Evolutionary conservation across 2,329 filamentous ascomycete genomes (phyloP).

Genomic region (Aspergillus versicolor): DNA sequence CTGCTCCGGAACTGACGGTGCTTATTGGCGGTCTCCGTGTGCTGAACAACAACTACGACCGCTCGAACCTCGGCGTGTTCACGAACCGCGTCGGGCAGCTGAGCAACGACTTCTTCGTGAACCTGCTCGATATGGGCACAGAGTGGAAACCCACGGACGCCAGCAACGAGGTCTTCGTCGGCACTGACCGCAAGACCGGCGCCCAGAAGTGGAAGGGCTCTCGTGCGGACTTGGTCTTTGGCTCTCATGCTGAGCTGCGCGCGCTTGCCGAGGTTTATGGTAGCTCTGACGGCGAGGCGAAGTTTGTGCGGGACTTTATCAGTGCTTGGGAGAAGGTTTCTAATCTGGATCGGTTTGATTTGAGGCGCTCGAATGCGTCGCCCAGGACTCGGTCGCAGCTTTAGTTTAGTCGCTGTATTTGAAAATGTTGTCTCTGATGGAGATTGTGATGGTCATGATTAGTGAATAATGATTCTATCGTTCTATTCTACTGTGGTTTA

Average conservation of each 20-base stretch:
- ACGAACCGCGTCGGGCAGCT: constrained; percentile 67
- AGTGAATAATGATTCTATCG: no score
- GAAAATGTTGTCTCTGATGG: no score
- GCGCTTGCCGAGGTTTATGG: constrained; percentile 70
- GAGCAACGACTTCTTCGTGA: constrained; percentile 80
- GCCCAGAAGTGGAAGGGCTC: constrained; percentile 68
- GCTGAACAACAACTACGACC: constrained; percentile 70
- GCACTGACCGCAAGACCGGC: constrained; percentile 64
- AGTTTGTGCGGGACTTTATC: constrained; percentile 71
- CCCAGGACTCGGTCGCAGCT: no score
- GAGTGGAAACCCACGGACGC: constrained; percentile 59
- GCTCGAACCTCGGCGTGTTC: constrained; percentile 65
- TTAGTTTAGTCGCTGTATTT: no score
- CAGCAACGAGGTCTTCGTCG: constrained; percentile 61
- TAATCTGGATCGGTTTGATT: constrained; percentile 69
- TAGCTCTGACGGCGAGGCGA: constrained; percentile 57
- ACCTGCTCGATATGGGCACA: constrained; percentile 67
- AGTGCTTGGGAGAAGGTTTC: constrained; percentile 72
- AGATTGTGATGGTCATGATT: no score
- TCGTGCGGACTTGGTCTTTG: constrained; percentile 68
- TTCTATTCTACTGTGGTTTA: no score
- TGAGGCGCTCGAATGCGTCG: background rate
- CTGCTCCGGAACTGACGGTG: constrained; percentile 68
- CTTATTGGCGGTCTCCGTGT: constrained; percentile 71
- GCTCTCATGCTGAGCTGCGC: constrained; percentile 71